Evolutionary conservation across 2,329 filamentous ascomycete genomes (phyloP).

Genomic region (Thielaviopsis euricoi): DNA sequence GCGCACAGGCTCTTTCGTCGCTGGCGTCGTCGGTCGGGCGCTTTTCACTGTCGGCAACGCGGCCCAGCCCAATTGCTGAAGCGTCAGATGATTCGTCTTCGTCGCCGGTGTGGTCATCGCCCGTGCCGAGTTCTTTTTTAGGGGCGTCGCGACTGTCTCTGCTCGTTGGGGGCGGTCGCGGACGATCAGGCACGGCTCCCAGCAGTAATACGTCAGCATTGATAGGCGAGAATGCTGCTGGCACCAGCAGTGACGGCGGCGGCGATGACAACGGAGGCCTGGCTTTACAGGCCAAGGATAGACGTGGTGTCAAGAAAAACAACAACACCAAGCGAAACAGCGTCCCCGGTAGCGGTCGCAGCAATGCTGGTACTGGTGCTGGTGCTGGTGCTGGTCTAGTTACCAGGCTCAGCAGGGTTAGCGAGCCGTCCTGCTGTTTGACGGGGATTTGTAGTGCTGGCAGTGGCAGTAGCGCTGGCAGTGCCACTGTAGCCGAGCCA

Average conservation of each 20-base stretch:
- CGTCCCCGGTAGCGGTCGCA: not conserved
- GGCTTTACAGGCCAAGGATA: not conserved
- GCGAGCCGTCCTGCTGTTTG: too few relatives aligned
- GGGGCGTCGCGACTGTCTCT: slow-evolving; percentile 10
- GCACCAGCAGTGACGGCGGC: not conserved
- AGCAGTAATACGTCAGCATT: not conserved
- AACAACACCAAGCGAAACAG: not conserved
- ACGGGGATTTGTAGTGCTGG: too few relatives aligned
- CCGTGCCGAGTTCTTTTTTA: slow-evolving; percentile 10
- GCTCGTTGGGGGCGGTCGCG: slow-evolving; percentile 7
- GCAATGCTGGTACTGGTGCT: too few relatives aligned
- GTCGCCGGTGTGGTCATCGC: not conserved
- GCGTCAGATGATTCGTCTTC: not conserved
- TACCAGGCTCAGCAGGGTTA: too few relatives aligned
- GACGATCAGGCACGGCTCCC: slow-evolving; percentile 1
- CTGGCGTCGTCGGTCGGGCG: slow-evolving; percentile 4
- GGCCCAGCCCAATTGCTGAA: not conserved
- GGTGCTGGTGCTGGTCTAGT: too few relatives aligned
- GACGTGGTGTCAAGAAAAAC: not conserved
- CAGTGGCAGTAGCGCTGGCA: too few relatives aligned
- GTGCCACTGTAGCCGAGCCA: too few relatives aligned
- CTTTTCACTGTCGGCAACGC: slow-evolving; percentile 4
- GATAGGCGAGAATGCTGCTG: not conserved
- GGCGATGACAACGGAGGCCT: not conserved
- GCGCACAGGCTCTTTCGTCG: not conserved